A percentile compares a stretch with the other conserved stretches of the same genome.
Conservation (phyloP, 805 yeast species). For the Wickerhamiella qilinensis region DNA sequence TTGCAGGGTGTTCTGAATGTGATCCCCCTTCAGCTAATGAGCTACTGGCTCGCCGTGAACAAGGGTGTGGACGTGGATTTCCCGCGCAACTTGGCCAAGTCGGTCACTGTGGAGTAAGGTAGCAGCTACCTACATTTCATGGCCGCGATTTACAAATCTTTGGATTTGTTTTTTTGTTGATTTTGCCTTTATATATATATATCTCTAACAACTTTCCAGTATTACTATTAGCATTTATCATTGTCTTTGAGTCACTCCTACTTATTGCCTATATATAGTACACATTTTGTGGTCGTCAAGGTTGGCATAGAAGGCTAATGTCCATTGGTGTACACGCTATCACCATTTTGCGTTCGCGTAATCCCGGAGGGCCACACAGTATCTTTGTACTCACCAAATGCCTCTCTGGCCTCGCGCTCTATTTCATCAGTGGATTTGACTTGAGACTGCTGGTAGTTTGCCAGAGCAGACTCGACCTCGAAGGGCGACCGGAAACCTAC, state of each 20-base stretch:
- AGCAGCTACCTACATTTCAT: no score
- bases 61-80: constrained; percentile 95
- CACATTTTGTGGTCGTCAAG: not conserved
- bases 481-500: constrained; percentile 53
- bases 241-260: not conserved
- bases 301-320: no score
- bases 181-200: not conserved
- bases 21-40: constrained; percentile 85
- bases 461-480: constrained; percentile 51
- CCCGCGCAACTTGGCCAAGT: constrained; percentile 96
- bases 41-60: constrained; percentile 91
- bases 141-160: no score
- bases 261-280: not conserved
- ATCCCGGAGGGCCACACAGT: not conserved
- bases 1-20: constrained; percentile 91
- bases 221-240: not conserved
- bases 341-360: not conserved
- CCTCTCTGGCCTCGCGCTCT: not conserved
- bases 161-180: not conserved
- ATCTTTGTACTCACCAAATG: not conserved
- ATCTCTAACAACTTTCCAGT: no score
- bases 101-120: constrained; percentile 82
- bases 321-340: not conserved
- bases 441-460: constrained; percentile 22
- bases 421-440: not conserved